Evolutionary conservation across 768 basidiomycete species (phyloP).

Genomic region (Albatrellus ellisii): DNA sequence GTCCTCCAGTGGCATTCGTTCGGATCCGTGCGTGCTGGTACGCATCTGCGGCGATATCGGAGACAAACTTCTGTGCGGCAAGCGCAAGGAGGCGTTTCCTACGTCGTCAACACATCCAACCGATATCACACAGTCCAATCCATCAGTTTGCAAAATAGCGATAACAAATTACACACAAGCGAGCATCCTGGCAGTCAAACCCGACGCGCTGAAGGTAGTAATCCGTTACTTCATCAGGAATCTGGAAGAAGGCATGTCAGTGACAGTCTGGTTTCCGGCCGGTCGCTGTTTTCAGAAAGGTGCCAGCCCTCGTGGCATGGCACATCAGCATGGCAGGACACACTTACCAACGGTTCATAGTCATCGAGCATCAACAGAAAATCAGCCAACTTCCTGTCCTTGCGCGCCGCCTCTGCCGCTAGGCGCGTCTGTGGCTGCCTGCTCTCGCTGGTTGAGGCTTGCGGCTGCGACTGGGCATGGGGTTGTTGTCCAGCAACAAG

Average conservation of each 20-base stretch:
- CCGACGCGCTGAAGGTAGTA: constrained; percentile 94
- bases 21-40: constrained; percentile 97
- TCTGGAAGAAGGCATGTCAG: constrained; percentile 31
- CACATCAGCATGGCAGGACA: no score
- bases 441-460: constrained; percentile 8
- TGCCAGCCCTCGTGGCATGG: no score
- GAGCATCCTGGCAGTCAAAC: constrained; percentile 89
- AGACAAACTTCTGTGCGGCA: constrained; percentile 95
- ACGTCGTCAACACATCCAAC: constrained; percentile 1
- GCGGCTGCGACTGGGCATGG: constrained; percentile 11
- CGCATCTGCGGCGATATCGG: constrained; percentile 92
- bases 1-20: constrained; percentile 70
- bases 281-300: not conserved
- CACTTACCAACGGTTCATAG: constrained; percentile 78
- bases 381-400: constrained; percentile 84
- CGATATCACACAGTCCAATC: constrained; percentile 3
- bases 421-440: constrained; percentile 42
- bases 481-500: constrained; percentile 13
- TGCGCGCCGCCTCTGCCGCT: constrained; percentile 68
- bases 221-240: constrained; percentile 95
- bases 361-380: constrained; percentile 95
- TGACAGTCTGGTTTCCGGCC: not conserved
- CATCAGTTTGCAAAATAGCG: not conserved
- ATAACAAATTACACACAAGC: constrained; percentile 47
- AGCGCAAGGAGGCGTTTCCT: constrained; percentile 92